These are phyloP conservation scores for Alternaria arbusti DNA, from an alignment of 2,329 filamentous ascomycete species.

Conservation along the genomic window DNA sequence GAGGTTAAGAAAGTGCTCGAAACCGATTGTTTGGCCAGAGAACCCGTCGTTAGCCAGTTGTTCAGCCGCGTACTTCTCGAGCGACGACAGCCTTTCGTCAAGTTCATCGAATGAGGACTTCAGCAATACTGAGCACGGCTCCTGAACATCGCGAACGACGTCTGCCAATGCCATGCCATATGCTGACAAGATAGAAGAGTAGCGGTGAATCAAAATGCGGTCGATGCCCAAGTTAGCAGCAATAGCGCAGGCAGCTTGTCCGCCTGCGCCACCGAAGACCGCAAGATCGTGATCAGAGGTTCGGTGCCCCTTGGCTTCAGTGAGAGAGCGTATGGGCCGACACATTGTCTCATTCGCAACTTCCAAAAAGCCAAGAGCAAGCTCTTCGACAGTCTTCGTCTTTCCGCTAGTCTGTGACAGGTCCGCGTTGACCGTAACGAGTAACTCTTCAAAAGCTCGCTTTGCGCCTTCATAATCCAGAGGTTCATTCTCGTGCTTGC, in stretches of 20 bases:
- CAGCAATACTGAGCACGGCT: slow-evolving; percentile 44
- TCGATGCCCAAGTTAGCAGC: slow-evolving; percentile 54
- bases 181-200: slow-evolving; percentile 56
- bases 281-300: slow-evolving; percentile 32
- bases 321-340: slow-evolving; percentile 36
- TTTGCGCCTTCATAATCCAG: slow-evolving; percentile 53
- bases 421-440: slow-evolving; percentile 50
- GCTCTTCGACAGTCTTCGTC: slow-evolving; percentile 27
- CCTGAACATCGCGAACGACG: slow-evolving; percentile 51
- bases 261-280: slow-evolving; percentile 45
- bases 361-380: slow-evolving; percentile 9
- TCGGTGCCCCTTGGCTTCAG: slow-evolving; percentile 34
- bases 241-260: slow-evolving; percentile 55
- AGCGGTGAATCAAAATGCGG: slow-evolving; percentile 53
- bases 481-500: slow-evolving; percentile 38
- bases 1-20: slow-evolving; percentile 52
- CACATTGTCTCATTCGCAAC: slow-evolving; percentile 42
- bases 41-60: slow-evolving; percentile 74
- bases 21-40: slow-evolving; percentile 11
- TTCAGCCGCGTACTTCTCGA: slow-evolving; percentile 68
- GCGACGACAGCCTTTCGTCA: slow-evolving; percentile 61
- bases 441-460: slow-evolving; percentile 53
- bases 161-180: slow-evolving; percentile 48
- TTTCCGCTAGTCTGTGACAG: slow-evolving; percentile 34
- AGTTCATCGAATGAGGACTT: slow-evolving; percentile 12